Conservation (phyloP, 2,329 filamentous ascomycete genomes). For the Hymenoscyphus occultus region DNA sequence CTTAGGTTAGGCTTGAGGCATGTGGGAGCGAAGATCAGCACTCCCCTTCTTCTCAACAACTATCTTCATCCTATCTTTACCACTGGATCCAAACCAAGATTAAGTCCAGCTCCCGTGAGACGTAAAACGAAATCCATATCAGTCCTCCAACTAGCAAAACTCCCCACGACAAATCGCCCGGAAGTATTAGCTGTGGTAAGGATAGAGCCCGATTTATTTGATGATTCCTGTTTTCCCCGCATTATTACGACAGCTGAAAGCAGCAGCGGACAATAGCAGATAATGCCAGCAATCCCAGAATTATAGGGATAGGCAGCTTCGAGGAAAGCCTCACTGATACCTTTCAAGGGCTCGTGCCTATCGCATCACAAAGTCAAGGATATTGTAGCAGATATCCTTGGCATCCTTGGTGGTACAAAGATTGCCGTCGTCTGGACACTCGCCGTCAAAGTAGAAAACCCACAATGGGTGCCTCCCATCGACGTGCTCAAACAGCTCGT, state of each 20-base stretch:
- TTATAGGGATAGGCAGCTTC: conserved; percentile 14
- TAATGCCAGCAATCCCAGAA: conserved; percentile 8
- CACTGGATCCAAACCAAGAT: too few species aligned
- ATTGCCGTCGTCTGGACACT: conserved; percentile 11
- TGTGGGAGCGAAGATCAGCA: too few species aligned
- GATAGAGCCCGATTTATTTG: too few species aligned
- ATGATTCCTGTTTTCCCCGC: too few species aligned
- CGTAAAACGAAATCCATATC: too few species aligned
- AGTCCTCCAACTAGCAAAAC: too few species aligned
- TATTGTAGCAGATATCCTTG: conserved; percentile 7
- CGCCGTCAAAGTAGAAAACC: not conserved
- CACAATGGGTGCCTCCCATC: conserved; percentile 2
- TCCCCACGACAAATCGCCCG: too few species aligned
- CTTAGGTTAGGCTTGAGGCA: too few species aligned
- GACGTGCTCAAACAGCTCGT: conserved; percentile 18
- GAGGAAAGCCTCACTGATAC: conserved; percentile 9
- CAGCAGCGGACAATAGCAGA: not conserved
- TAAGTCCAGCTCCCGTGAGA: too few species aligned
- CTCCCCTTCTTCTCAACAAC: too few species aligned
- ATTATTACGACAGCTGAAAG: not conserved
- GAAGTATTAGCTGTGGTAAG: too few species aligned
- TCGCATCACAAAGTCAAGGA: conserved; percentile 10
- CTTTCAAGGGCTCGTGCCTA: conserved; percentile 12
- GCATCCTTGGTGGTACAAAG: not conserved
- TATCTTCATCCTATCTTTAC: too few species aligned